Evolutionary conservation across 1,139 yeast species (phyloP).

Genomic region (Candida buenavistaensis): DNA sequence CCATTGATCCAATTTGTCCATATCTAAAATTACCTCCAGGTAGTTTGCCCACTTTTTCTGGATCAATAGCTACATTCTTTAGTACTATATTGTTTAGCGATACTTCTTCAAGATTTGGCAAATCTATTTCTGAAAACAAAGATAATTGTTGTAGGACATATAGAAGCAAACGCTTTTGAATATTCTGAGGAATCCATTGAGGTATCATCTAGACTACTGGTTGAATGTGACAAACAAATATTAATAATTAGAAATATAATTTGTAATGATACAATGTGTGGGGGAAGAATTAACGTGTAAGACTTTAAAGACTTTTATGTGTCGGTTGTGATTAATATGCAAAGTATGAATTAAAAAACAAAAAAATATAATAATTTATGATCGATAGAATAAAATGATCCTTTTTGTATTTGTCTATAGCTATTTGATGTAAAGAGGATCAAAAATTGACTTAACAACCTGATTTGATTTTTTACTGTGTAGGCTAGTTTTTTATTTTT

Average conservation of each 20-base stretch:
- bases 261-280: background rate
- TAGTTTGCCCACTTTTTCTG: constrained; percentile 61
- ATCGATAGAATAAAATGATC: too few relatives aligned
- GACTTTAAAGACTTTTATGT: too few relatives aligned
- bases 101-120: constrained; percentile 75
- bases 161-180: constrained; percentile 76
- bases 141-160: constrained; percentile 81
- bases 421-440: too few relatives aligned
- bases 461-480: background rate
- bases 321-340: too few relatives aligned
- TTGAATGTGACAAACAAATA: constrained; percentile 2
- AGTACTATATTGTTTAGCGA: constrained; percentile 58
- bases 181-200: constrained; percentile 79
- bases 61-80: constrained; percentile 66
- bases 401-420: too few relatives aligned
- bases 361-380: too few relatives aligned
- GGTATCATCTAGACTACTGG: constrained; percentile 46
- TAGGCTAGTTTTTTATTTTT: background rate
- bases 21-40: constrained; percentile 68
- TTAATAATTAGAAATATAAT: too few relatives aligned
- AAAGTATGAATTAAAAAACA: too few relatives aligned
- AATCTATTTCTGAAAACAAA: constrained; percentile 78
- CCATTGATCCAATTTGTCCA: constrained; percentile 60
- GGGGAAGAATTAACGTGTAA: background rate
- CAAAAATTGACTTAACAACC: background rate